These are phyloP conservation scores for Amauroascus verrucosus DNA, from an alignment of 2,329 filamentous ascomycete genomes.

Conservation along the genomic window DNA sequence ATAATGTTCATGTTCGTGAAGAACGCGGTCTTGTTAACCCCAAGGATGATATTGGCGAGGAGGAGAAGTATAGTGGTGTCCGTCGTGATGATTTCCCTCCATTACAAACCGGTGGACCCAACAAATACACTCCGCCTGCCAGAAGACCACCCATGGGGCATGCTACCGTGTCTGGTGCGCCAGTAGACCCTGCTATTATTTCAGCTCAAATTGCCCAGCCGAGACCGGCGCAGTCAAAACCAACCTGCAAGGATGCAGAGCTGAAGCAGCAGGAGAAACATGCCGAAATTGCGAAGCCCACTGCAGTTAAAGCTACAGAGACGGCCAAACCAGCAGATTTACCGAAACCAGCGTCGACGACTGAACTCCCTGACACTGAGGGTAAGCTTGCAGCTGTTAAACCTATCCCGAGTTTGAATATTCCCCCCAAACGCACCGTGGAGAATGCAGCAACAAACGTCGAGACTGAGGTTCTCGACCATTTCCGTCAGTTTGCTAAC, in stretches of 20 bases:
- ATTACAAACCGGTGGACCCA: conserved; percentile 49
- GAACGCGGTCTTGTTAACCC: conserved; percentile 63
- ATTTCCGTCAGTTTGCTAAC: conserved; percentile 55
- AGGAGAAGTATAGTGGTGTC: conserved; percentile 95
- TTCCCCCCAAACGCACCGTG: conserved; percentile 28
- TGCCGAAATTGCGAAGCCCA: not conserved
- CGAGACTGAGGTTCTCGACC: conserved; percentile 50
- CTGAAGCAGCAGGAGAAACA: not conserved
- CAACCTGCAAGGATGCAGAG: conserved; percentile 1
- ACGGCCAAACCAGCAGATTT: conserved; percentile 16
- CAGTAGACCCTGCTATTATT: conserved; percentile 81
- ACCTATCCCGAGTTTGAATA: conserved; percentile 31
- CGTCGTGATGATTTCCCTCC: conserved; percentile 61
- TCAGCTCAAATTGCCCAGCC: conserved; percentile 59
- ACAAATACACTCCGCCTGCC: conserved; percentile 85
- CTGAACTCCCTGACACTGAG: conserved; percentile 21
- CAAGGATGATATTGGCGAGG: conserved; percentile 62
- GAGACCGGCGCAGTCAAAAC: conserved; percentile 18
- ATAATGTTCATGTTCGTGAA: conserved; percentile 77
- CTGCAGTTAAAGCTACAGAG: conserved; percentile 13
- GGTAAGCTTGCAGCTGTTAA: conserved; percentile 22
- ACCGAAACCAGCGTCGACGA: conserved; percentile 19
- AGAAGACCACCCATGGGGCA: conserved; percentile 67
- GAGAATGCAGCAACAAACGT: conserved; percentile 51
- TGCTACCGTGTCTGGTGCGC: conserved; percentile 63